These are phyloP conservation scores for Neopestalotiopsis clavispora DNA, from an alignment of 2,329 filamentous ascomycete genomes.

Conservation along the genomic window DNA sequence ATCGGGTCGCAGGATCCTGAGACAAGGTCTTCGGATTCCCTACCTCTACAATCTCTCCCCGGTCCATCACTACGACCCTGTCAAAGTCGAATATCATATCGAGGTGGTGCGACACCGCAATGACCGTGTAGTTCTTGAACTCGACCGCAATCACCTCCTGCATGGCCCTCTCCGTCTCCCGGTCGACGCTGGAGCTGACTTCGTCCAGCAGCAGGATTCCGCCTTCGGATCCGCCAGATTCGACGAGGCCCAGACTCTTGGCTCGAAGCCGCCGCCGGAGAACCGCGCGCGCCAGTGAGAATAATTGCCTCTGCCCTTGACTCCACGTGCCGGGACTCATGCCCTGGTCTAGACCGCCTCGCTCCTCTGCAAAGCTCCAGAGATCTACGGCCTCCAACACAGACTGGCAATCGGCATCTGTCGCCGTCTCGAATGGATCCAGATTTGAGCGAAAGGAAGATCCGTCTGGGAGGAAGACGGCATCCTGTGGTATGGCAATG, in stretches of 20 bases:
- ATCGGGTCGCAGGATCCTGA: background rate
- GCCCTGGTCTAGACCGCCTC: constrained; percentile 30
- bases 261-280: constrained; percentile 28
- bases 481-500: constrained; percentile 48
- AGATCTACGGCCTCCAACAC: constrained; percentile 31
- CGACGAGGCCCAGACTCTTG: constrained; percentile 28
- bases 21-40: constrained; percentile 19
- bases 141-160: constrained; percentile 36
- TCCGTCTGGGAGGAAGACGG: constrained; percentile 45
- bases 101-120: constrained; percentile 46
- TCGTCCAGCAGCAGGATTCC: constrained; percentile 38
- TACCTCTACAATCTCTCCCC: constrained; percentile 46
- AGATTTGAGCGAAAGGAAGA: constrained; percentile 39
- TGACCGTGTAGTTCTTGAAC: constrained; percentile 55
- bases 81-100: constrained; percentile 55
- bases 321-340: constrained; percentile 49
- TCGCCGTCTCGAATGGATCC: constrained; percentile 32
- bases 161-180: constrained; percentile 35
- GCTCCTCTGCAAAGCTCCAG: constrained; percentile 26
- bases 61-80: constrained; percentile 50
- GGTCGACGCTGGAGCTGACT: constrained; percentile 37
- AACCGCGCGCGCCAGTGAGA: constrained; percentile 32
- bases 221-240: constrained; percentile 26
- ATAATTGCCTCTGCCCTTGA: constrained; percentile 51
- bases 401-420: constrained; percentile 24